phyloP scores from a whole-genome alignment of 2,329 filamentous ascomycete species.

The Juglanconis sp. region DNA sequence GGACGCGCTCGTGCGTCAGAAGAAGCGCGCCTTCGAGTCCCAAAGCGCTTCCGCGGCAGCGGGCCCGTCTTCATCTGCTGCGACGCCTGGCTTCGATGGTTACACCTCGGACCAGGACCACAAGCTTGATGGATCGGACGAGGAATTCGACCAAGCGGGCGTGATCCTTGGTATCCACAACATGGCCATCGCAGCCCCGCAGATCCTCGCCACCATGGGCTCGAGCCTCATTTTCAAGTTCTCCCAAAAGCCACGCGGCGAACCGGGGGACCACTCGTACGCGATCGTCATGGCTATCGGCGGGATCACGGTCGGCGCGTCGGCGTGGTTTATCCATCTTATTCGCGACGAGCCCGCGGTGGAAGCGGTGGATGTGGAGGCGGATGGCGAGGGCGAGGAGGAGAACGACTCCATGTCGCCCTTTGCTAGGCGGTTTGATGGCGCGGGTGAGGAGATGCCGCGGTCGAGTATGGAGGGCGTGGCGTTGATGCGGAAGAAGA shows the following conservation, averaged over 20 bases:
- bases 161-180: constrained; percentile 95
- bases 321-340: constrained; percentile 68
- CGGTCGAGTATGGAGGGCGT: constrained; percentile 40
- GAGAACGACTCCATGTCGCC: constrained; percentile 6
- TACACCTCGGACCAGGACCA: constrained; percentile 27
- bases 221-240: constrained; percentile 81
- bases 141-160: constrained; percentile 72
- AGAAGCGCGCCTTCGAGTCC: constrained; percentile 20
- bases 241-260: constrained; percentile 82
- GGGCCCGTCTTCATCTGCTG: constrained; percentile 13
- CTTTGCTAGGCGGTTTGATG: constrained; percentile 20
- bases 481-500: constrained; percentile 46
- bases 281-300: constrained; percentile 83
- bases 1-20: constrained; percentile 55
- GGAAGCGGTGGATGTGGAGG: constrained; percentile 34
- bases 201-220: constrained; percentile 83
- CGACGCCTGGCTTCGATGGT: constrained; percentile 18
- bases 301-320: constrained; percentile 72
- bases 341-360: constrained; percentile 58
- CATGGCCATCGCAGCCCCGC: constrained; percentile 86
- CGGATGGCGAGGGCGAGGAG: constrained; percentile 35
- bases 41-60: constrained; percentile 8
- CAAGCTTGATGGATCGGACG: constrained; percentile 35
- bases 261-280: constrained; percentile 81
- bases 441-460: constrained; percentile 30